phyloP scores from a whole-genome alignment of 495 filamentous ascomycete species.

The Margaritispora aquatica region DNA sequence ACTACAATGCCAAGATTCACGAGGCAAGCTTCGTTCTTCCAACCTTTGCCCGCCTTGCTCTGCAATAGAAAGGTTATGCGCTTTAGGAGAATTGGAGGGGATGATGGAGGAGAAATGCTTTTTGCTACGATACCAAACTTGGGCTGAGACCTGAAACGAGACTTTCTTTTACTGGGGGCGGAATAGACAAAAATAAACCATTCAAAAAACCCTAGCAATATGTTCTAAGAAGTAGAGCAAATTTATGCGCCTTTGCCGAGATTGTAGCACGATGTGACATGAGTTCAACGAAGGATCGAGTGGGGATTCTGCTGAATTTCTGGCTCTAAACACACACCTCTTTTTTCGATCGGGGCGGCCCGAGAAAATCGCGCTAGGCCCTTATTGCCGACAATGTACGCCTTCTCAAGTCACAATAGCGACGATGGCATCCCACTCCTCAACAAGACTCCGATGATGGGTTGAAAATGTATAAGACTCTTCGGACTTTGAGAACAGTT shows the following conservation, averaged over 20 bases:
- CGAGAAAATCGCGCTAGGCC: background rate
- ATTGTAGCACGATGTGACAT: too few relatives aligned
- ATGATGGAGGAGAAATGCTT: background rate
- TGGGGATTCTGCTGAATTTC: too few relatives aligned
- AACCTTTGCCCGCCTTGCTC: constrained; percentile 79
- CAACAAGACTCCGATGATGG: background rate
- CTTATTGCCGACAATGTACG: background rate
- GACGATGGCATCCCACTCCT: constrained; percentile 3
- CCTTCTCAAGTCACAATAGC: background rate
- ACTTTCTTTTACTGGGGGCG: background rate
- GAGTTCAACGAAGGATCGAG: too few relatives aligned
- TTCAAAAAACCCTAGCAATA: too few relatives aligned
- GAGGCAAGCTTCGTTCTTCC: constrained; percentile 89
- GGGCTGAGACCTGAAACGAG: background rate
- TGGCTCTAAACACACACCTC: too few relatives aligned
- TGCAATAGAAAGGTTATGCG: constrained; percentile 36
- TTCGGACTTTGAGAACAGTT: background rate
- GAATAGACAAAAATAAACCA: background rate
- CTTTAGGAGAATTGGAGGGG: background rate
- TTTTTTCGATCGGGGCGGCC: background rate
- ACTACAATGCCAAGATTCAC: constrained; percentile 96
- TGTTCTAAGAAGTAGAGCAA: too few relatives aligned
- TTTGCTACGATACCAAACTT: background rate
- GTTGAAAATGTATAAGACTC: constrained; percentile 11
- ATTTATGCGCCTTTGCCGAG: too few relatives aligned